phyloP scores from a whole-genome alignment of 768 basidiomycete genomes.

The Mycena chlorophos region DNA sequence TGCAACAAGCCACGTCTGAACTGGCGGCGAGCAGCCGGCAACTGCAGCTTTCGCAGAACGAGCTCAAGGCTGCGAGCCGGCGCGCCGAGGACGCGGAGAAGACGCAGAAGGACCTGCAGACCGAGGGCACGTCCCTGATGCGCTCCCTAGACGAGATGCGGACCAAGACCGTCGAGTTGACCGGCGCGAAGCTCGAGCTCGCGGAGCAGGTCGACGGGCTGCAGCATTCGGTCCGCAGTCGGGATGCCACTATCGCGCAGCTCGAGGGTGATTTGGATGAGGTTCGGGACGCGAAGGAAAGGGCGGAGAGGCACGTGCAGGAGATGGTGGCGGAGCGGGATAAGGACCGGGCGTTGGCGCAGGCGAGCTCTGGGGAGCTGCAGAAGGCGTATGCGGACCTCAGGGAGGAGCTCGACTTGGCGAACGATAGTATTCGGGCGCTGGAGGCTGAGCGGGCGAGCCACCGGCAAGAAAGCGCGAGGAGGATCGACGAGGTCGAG shows the following conservation, averaged over 20 bases:
- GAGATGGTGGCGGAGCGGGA: conserved; percentile 49
- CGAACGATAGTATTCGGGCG: conserved; percentile 52
- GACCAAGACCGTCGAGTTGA: conserved; percentile 81
- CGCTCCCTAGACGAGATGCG: conserved; percentile 83
- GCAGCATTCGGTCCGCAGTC: conserved; percentile 52
- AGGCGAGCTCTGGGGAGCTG: conserved; percentile 55
- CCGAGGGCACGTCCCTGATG: conserved; percentile 77
- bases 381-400: conserved; percentile 63
- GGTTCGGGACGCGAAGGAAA: conserved; percentile 49
- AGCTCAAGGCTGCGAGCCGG: conserved; percentile 60
- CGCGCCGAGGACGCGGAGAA: conserved; percentile 77
- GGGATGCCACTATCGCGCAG: conserved; percentile 58
- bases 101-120: conserved; percentile 69
- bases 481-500: conserved; percentile 59
- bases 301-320: conserved; percentile 45
- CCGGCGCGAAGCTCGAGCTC: conserved; percentile 67
- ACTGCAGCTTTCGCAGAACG: conserved; percentile 61
- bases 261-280: conserved; percentile 64
- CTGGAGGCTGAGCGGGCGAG: conserved; percentile 67
- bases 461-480: conserved; percentile 55
- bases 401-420: conserved; percentile 59
- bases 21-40: conserved; percentile 54
- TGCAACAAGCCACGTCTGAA: conserved; percentile 55
- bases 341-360: conserved; percentile 50
- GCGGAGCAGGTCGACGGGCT: conserved; percentile 62